These are phyloP conservation scores for Zygoascus flipseniorum DNA, from an alignment of 805 yeast species.

Conservation along the genomic window DNA sequence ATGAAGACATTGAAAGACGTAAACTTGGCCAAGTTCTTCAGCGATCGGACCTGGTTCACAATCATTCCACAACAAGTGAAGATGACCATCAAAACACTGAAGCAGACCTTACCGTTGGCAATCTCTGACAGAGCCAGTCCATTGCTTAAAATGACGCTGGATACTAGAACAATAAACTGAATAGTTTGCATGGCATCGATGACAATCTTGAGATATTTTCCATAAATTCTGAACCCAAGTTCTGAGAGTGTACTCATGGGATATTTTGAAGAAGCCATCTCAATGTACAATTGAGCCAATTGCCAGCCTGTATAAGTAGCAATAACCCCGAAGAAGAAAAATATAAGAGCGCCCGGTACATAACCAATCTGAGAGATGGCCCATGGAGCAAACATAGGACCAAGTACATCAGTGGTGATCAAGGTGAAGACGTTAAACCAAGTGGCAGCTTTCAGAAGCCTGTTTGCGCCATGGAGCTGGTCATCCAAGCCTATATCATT, in stretches of 20 bases:
- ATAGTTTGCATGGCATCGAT: constrained; percentile 32
- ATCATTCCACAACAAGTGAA: constrained; percentile 35
- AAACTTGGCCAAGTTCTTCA: constrained; percentile 30
- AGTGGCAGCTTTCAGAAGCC: constrained; percentile 7
- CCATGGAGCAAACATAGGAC: constrained; percentile 40
- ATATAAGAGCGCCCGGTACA: constrained; percentile 38
- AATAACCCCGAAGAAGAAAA: constrained; percentile 32
- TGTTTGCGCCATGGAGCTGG: neutral
- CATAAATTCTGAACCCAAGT: constrained; percentile 32
- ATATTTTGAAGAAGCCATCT: constrained; percentile 33
- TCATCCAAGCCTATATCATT: no score
- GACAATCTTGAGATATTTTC: constrained; percentile 24
- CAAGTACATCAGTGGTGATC: constrained; percentile 28
- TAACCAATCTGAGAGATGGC: constrained; percentile 38
- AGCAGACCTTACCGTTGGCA: constrained; percentile 26
- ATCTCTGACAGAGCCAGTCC: constrained; percentile 36
- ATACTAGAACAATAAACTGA: constrained; percentile 35
- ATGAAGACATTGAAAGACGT: constrained; percentile 37
- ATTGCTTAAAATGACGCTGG: constrained; percentile 31
- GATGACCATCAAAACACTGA: constrained; percentile 32
- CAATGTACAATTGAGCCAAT: constrained; percentile 28
- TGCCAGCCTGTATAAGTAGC: constrained; percentile 31
- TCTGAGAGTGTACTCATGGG: constrained; percentile 36
- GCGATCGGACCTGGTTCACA: constrained; percentile 32
- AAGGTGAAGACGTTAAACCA: constrained; percentile 30